phyloP scores from a whole-genome alignment of 2,329 filamentous ascomycete genomes.

The Botrytis squamosa region DNA sequence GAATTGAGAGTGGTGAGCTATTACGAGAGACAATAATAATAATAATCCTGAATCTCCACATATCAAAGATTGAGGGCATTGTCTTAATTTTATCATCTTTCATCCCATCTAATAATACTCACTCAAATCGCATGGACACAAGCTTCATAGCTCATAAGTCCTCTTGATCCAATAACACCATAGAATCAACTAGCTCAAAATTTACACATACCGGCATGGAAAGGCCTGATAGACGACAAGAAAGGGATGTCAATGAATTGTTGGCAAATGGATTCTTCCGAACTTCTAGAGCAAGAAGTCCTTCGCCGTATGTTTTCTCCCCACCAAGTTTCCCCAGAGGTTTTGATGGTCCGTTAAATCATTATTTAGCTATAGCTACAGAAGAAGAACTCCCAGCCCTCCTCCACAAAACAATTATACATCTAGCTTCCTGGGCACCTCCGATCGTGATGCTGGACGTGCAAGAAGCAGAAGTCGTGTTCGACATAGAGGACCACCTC shows the following conservation, averaged over 20 bases:
- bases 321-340: not conserved
- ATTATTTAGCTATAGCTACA: constrained; percentile 16
- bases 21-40: not conserved
- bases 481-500: constrained; percentile 38
- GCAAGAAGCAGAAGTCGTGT: constrained; percentile 30
- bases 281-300: constrained; percentile 46
- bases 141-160: not conserved
- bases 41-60: constrained; percentile 1
- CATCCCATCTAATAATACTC: not conserved
- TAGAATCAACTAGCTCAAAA: not conserved
- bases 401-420: constrained; percentile 22
- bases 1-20: not conserved
- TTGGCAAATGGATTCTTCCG: constrained; percentile 52
- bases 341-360: not conserved
- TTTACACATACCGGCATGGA: constrained; percentile 27
- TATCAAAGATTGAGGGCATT: not conserved
- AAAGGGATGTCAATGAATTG: constrained; percentile 32
- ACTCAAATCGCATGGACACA: not conserved
- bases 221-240: constrained; percentile 21
- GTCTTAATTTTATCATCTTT: not conserved
- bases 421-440: constrained; percentile 21
- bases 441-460: constrained; percentile 19
- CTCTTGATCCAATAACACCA: constrained; percentile 1
- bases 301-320: constrained; percentile 37
- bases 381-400: constrained; percentile 9